phyloP scores from a whole-genome alignment of 2,329 filamentous ascomycete species.

The Eutypella sp. region DNA sequence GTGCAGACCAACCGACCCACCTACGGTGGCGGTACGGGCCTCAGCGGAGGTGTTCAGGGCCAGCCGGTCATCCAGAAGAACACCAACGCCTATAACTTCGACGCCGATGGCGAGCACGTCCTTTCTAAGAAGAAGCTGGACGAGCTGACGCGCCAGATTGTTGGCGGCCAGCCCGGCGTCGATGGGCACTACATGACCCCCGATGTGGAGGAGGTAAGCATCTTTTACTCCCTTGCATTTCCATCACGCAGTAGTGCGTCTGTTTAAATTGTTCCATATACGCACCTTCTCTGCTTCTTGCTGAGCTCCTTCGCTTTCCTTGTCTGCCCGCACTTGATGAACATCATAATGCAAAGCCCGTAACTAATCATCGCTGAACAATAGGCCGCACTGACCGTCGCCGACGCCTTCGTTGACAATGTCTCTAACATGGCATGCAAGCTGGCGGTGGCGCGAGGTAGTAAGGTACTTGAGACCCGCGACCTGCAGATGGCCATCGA shows the following conservation, averaged over 20 bases:
- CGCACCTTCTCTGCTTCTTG: too few relatives aligned
- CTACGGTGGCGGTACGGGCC: constrained; percentile 70
- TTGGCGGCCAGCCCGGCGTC: constrained; percentile 65
- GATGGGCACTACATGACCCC: constrained; percentile 77
- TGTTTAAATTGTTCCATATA: too few relatives aligned
- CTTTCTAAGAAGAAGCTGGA: constrained; percentile 98
- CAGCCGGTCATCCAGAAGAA: constrained; percentile 81
- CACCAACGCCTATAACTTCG: constrained; percentile 71
- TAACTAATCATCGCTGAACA: constrained; percentile 13
- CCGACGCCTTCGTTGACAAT: constrained; percentile 92
- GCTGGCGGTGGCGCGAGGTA: constrained; percentile 87
- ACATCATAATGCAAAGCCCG: too few relatives aligned
- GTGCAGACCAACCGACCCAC: constrained; percentile 70
- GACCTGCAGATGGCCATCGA: constrained; percentile 81
- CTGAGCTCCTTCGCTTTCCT: too few relatives aligned
- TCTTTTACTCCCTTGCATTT: too few relatives aligned
- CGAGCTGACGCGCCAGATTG: constrained; percentile 89
- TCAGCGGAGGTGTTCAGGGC: constrained; percentile 75
- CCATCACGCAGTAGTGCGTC: constrained; percentile 2
- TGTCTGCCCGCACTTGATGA: too few relatives aligned
- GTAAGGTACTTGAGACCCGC: constrained; percentile 82
- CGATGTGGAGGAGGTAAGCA: constrained; percentile 86
- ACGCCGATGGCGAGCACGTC: constrained; percentile 86
- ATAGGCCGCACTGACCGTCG: constrained; percentile 80
- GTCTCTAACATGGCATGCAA: constrained; percentile 83